Evolutionary conservation across 306 rosid species (phyloP).

Genomic region (Gastrolobium villosum): DNA sequence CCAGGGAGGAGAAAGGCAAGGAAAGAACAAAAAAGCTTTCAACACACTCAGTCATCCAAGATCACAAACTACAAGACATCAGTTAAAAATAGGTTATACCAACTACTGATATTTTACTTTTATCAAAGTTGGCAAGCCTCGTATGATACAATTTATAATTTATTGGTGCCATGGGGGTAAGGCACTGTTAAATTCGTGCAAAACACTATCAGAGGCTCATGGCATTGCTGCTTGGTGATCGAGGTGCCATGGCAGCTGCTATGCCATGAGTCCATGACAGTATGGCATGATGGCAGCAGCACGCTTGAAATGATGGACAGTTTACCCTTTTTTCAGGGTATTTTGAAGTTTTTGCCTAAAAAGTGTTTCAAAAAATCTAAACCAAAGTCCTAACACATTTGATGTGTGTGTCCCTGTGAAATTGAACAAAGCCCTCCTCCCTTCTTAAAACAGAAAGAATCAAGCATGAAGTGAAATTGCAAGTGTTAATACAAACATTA

Average conservation of each 20-base stretch:
- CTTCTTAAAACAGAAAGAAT: slow-evolving; percentile 7
- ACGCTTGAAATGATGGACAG: not conserved
- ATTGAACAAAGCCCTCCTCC: not conserved
- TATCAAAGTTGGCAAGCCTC: not conserved
- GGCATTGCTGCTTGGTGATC: not conserved
- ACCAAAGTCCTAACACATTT: not conserved
- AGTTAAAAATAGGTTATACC: not conserved
- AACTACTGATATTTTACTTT: not conserved
- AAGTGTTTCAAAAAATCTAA: not conserved
- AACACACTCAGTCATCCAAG: slow-evolving; percentile 23
- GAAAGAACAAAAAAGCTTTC: slow-evolving; percentile 13
- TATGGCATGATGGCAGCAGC: not conserved
- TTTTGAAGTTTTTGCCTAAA: not conserved
- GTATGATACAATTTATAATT: not conserved
- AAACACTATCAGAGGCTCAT: not conserved
- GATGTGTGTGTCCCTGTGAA: not conserved
- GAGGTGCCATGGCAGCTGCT: not conserved
- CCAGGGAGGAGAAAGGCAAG: slow-evolving; percentile 4
- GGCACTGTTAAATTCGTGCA: not conserved
- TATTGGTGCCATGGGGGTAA: not conserved
- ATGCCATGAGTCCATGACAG: no score
- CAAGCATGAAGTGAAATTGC: slow-evolving; percentile 33
- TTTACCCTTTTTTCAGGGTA: not conserved
- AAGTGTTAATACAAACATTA: slow-evolving; percentile 6
- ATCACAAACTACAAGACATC: slow-evolving; percentile 21